Evolutionary conservation across 2,329 filamentous ascomycete species (phyloP).

Genomic region (Akanthomyces lecanii): DNA sequence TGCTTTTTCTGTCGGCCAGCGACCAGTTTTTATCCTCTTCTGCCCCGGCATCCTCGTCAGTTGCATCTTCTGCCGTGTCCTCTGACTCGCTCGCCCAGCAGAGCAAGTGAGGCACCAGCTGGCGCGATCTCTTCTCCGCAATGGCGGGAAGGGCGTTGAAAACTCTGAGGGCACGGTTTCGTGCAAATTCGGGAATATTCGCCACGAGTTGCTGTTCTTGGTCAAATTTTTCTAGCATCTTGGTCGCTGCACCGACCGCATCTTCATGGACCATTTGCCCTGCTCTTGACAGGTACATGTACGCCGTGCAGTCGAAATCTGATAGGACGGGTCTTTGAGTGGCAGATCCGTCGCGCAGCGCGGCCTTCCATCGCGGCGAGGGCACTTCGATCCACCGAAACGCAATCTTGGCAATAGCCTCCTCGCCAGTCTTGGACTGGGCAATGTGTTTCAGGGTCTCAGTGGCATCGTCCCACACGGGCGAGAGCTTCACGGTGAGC

Average conservation of each 20-base stretch:
- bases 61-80: slow-evolving; percentile 37
- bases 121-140: slow-evolving; percentile 81
- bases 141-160: slow-evolving; percentile 68
- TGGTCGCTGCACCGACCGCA: slow-evolving; percentile 49
- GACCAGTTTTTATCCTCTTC: slow-evolving; percentile 55
- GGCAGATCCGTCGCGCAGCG: slow-evolving; percentile 32
- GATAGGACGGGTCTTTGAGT: slow-evolving; percentile 45
- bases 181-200: slow-evolving; percentile 51
- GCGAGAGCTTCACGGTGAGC: slow-evolving; percentile 77
- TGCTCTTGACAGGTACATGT: slow-evolving; percentile 54
- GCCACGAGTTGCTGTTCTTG: slow-evolving; percentile 54
- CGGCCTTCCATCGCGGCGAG: slow-evolving; percentile 51
- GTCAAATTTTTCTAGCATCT: slow-evolving; percentile 62
- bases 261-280: slow-evolving; percentile 50
- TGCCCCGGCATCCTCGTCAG: slow-evolving; percentile 42
- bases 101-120: slow-evolving; percentile 80
- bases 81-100: slow-evolving; percentile 65
- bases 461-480: slow-evolving; percentile 81
- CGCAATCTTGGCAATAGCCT: slow-evolving; percentile 64
- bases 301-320: slow-evolving; percentile 81
- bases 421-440: slow-evolving; percentile 66
- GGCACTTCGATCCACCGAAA: slow-evolving; percentile 71
- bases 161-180: slow-evolving; percentile 75
- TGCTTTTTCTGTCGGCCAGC: slow-evolving; percentile 75
- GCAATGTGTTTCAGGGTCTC: slow-evolving; percentile 71